Evolutionary conservation across 768 basidiomycete genomes (phyloP), one percentile per base, ranked within the genome.

Genomic region (Dentipellis fragilis): DNA sequence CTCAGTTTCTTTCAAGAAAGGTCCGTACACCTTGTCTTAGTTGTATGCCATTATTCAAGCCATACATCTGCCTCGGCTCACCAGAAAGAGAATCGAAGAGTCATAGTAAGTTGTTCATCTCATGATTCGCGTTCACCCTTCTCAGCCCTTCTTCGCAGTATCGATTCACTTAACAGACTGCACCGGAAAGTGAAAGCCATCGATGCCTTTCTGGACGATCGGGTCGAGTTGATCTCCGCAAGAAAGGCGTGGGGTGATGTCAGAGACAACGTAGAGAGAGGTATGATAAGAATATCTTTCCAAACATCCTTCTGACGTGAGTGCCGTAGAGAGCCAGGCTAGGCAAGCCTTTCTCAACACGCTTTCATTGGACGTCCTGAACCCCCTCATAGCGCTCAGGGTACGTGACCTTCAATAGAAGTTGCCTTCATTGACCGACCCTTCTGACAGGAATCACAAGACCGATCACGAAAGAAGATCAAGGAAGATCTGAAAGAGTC

Each of bases 401-500:
- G 90, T 82, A 61, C 52, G 65, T 56, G 19, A 47, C 21, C 19
- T 12, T 19, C 10, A 42, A 48, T 58, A 23, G 42, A 55, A 21
- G 53, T 46, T 36, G 14, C 6, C 16, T 12, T 45, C 38, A 48
- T 35, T 47, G 16, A 22, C 40, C 37, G 45, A 21, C 36, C 48
- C 34, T 12, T 21, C 11, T 39, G 14, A n/a, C 17, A 93, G 90
- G 92, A 94, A 62, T 87, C 85, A 10, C 93, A 95, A 72, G 89
- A 91, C 54, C 81, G 93, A 38, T 94, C 91, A n/a, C 79, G 89
- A 49, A 89, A 90, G 66, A 83, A 90, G 23, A 87, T 96, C 67
- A 91, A 88, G 67, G 93, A 95, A 64, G 93, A 94, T 66, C 69
- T 94, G 54, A 93, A 91, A 68, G 82, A 83, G 9, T 89, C 92